Conservation (phyloP, 1,139 yeast species). For the Magnusiomyces paraingens region DNA sequence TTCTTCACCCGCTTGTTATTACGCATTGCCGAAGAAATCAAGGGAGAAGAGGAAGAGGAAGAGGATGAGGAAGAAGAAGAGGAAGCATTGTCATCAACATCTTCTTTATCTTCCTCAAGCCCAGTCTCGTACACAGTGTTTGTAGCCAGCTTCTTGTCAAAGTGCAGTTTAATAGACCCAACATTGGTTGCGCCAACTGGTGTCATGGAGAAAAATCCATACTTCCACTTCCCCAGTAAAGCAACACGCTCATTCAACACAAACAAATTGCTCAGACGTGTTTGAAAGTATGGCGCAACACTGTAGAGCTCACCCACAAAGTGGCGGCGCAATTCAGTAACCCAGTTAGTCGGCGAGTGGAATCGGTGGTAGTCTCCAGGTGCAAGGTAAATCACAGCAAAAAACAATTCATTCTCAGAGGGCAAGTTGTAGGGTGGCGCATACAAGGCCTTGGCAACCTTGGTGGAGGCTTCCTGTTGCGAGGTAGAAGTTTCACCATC, state of each 20-base stretch:
- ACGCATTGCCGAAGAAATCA: constrained; percentile 11
- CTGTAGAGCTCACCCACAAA: constrained; percentile 93
- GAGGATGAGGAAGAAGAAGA: constrained; percentile 10
- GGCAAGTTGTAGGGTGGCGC: constrained; percentile 26
- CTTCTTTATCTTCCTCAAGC: background rate
- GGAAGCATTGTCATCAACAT: background rate
- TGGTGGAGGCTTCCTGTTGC: constrained; percentile 12
- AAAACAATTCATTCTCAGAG: constrained; percentile 58
- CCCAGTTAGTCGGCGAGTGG: constrained; percentile 98
- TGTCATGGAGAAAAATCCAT: constrained; percentile 97
- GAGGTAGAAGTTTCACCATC: constrained; percentile 19
- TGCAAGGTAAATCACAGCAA: constrained; percentile 89
- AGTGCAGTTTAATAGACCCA: constrained; percentile 86
- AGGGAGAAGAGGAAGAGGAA: constrained; percentile 5
- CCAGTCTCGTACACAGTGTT: constrained; percentile 59
- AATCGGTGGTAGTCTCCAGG: constrained; percentile 98
- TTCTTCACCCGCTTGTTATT: constrained; percentile 41
- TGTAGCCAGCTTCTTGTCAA: constrained; percentile 85
- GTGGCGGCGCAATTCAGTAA: constrained; percentile 85
- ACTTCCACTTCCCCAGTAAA: constrained; percentile 88
- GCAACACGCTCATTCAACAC: constrained; percentile 95
- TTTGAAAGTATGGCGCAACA: constrained; percentile 95
- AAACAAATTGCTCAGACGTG: constrained; percentile 76
- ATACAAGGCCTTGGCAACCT: constrained; percentile 24
- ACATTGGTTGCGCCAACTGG: constrained; percentile 99